Percentiles rank a stretch among this genome's conserved stretches.
Conservation (phyloP, 1,284 basidiomycete species). For the Sporisorium graminicola region DNA sequence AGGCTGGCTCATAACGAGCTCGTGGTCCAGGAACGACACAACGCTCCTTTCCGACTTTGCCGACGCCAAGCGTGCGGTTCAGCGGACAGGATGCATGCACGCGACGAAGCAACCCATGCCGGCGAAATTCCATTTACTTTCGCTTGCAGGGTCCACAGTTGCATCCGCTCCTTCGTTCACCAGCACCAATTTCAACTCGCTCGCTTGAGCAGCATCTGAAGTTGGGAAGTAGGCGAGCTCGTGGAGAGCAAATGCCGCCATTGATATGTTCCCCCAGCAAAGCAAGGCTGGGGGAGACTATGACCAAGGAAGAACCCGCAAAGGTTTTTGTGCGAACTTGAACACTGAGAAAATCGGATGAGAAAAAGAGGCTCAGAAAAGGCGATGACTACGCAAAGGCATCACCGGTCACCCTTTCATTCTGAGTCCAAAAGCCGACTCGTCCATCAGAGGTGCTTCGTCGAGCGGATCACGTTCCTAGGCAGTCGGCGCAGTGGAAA, state of each 20-base stretch:
- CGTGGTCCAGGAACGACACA: too few species aligned
- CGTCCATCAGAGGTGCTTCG: too few species aligned
- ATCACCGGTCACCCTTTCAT: not conserved
- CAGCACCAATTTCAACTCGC: not conserved
- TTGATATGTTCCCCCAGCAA: too few species aligned
- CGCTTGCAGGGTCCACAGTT: not conserved
- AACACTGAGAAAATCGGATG: too few species aligned
- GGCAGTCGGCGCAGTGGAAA: not conserved
- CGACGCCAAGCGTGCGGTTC: constrained; percentile 2
- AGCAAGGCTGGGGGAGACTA: too few species aligned
- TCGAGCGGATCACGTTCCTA: not conserved
- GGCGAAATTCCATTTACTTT: constrained; percentile 5
- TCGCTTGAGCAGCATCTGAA: not conserved
- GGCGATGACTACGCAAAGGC: not conserved
- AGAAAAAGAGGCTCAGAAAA: not conserved
- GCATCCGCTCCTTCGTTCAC: not conserved
- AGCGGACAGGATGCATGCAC: not conserved
- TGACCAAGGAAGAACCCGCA: too few species aligned
- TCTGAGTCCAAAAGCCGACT: not conserved
- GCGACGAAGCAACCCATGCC: constrained; percentile 1
- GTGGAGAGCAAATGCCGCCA: not conserved
- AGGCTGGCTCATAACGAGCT: too few species aligned
- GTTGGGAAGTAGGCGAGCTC: not conserved
- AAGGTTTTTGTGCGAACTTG: too few species aligned
- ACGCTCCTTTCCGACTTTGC: not conserved